phyloP scores from a whole-genome alignment of 805 yeast species.

The Kodamaea neixiangensis region DNA sequence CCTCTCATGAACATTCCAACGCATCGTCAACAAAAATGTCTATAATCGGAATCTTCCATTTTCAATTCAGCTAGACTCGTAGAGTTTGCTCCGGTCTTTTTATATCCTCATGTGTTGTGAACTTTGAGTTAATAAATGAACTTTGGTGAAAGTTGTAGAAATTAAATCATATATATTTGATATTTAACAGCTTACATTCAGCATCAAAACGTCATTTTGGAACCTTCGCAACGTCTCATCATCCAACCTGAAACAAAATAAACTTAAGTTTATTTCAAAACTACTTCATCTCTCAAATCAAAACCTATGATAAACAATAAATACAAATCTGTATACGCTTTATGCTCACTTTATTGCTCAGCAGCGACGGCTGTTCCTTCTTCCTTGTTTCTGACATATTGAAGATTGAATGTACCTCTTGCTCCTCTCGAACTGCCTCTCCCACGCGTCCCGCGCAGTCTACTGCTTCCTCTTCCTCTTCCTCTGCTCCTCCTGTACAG shows the following conservation, averaged over 20 bases:
- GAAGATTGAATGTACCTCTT: slow-evolving; percentile 20
- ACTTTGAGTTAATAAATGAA: slow-evolving; percentile 8
- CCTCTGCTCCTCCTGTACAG: slow-evolving; percentile 9
- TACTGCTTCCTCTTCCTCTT: slow-evolving; percentile 16
- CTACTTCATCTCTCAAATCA: not conserved
- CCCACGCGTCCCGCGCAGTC: slow-evolving; percentile 10
- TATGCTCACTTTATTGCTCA: not conserved
- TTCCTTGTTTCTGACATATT: slow-evolving; percentile 24
- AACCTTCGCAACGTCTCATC: no score
- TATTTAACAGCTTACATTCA: not conserved
- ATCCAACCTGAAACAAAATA: not conserved
- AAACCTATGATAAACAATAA: not conserved
- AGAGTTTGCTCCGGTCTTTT: slow-evolving; percentile 2
- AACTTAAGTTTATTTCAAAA: not conserved
- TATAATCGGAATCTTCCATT: not conserved
- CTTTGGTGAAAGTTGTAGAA: not conserved
- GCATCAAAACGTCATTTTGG: not conserved
- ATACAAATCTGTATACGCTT: not conserved
- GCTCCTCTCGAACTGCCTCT: slow-evolving; percentile 18
- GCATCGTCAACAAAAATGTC: not conserved
- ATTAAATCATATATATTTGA: not conserved
- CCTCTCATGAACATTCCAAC: slow-evolving; percentile 2
- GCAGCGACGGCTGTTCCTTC: slow-evolving; percentile 4
- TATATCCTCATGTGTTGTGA: slow-evolving; percentile 3
- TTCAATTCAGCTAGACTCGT: not conserved